These are phyloP conservation scores for Liquidambar formosana DNA, from an alignment of 164 flowering plant species.

Conservation along the genomic window DNA sequence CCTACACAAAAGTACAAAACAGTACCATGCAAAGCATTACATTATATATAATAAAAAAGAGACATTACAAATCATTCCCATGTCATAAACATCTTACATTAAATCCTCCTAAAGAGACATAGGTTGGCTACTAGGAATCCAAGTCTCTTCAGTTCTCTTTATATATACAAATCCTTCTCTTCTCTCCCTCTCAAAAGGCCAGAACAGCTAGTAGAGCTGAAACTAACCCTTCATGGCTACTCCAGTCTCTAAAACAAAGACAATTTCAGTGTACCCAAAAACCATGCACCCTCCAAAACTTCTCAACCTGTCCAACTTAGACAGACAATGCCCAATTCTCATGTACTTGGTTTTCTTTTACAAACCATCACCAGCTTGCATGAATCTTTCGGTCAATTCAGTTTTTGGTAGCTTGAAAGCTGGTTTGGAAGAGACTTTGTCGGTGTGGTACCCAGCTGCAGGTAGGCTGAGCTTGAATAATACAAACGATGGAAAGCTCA, in stretches of 20 bases:
- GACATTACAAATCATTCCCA: constrained; percentile 10
- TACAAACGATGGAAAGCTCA: constrained; percentile 35
- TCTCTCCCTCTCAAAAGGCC: constrained; percentile 12
- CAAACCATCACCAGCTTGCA: constrained; percentile 13
- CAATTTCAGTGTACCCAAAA: constrained; percentile 36
- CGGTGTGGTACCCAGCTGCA: constrained; percentile 50
- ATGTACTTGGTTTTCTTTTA: constrained; percentile 60
- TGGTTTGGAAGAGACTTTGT: constrained; percentile 43
- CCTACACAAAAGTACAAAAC: constrained; percentile 15
- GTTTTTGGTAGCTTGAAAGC: constrained; percentile 37
- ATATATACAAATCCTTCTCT: constrained; percentile 10
- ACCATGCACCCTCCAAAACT: constrained; percentile 23
- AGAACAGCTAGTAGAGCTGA: not conserved
- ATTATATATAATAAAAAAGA: not conserved
- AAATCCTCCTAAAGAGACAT: constrained; percentile 6
- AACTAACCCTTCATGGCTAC: constrained; percentile 27
- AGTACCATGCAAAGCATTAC: constrained; percentile 34
- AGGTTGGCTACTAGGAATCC: constrained; percentile 31
- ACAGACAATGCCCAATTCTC: constrained; percentile 50
- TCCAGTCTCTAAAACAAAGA: constrained; percentile 29
- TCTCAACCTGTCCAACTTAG: constrained; percentile 46
- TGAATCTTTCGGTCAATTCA: constrained; percentile 11
- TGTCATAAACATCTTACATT: not conserved
- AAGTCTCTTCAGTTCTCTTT: constrained; percentile 16
- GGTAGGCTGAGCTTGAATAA: constrained; percentile 40